Base-by-base conservation (phyloP, 202 grass and related monocot genomes). In the Hordeum pubiflorum region DNA sequence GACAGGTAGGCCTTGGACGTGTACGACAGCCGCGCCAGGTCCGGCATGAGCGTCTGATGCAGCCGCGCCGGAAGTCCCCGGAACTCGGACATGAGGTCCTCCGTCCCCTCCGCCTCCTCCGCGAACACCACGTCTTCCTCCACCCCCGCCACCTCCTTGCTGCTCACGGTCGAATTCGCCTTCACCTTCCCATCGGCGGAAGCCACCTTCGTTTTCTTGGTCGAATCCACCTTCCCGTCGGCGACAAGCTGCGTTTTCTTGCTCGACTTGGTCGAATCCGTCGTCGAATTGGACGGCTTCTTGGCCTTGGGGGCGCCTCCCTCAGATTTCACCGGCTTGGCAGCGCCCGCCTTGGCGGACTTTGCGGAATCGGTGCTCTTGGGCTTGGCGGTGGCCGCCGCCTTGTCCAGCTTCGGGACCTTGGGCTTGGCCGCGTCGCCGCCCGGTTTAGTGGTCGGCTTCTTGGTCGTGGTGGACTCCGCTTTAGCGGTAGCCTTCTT, bases 1-100 rank as follows among this genome's bases (percentile, higher is more conserved):
- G 92, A 90, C 18, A 99, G 84, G 90, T 99, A 99, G 10, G 89
- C 83, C 67, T 93, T 95, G 18, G 96, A 96, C 26, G 86, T 89
- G 85, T 84, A 82, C 26, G 96, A 96, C 14, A 99, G 88, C 17
- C 90, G 89, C 27, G 91, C 87, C 76, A 99, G 87, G 86, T 99
- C 96, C 38, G 96, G 96, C 79, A 99, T 80, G 10, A 95, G 83
- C 82, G 87, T 82, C 81, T 92, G 86, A 52, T 94, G 91, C 20
- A 94, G 86, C 73, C 91, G 81, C 20, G 79, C 38, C 0, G 91
- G 94, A 3, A 97, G 91, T 7, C 69, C 90, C 24, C 86, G 89
- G 84, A 97, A 86, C 72, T 99, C 96, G 37, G 92, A 88, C 4
- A 96, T 82, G 52, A 96, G 65, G 77, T 93, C 90, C 7, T 89